Evolutionary conservation across 306 rosid species (phyloP).

Genomic region (Psophocarpus tetragonolobus): DNA sequence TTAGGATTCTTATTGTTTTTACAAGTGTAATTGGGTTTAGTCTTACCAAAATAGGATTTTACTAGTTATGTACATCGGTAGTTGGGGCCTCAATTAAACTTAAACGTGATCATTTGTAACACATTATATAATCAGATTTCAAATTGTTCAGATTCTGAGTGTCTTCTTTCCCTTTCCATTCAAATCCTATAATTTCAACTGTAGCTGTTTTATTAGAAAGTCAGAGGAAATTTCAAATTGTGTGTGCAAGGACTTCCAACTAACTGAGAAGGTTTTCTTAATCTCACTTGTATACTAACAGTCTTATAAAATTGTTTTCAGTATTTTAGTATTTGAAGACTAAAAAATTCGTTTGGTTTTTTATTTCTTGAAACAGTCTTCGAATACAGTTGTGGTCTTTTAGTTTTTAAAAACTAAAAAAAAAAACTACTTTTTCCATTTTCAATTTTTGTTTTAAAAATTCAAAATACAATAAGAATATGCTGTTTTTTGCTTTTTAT

Average conservation of each 20-base stretch:
- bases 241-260: not conserved
- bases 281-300: too few relatives aligned
- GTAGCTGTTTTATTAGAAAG: not conserved
- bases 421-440: too few relatives aligned
- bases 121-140: not conserved
- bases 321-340: too few relatives aligned
- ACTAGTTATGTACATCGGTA: not conserved
- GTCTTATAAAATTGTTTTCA: too few relatives aligned
- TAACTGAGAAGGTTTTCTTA: not conserved
- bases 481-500: too few relatives aligned
- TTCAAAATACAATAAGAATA: too few relatives aligned
- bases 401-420: too few relatives aligned
- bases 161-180: not conserved
- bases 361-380: too few relatives aligned
- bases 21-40: not conserved
- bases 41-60: not conserved
- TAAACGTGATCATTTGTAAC: not conserved
- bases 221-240: slow-evolving; percentile 10
- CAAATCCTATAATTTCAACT: not conserved
- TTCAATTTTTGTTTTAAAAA: too few relatives aligned
- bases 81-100: not conserved
- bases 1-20: slow-evolving; percentile 1
- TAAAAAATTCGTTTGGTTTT: too few relatives aligned
- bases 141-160: not conserved
- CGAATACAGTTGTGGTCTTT: too few relatives aligned